phyloP scores from a whole-genome alignment of 495 filamentous ascomycete species.

The Hypoxylon fragiforme region DNA sequence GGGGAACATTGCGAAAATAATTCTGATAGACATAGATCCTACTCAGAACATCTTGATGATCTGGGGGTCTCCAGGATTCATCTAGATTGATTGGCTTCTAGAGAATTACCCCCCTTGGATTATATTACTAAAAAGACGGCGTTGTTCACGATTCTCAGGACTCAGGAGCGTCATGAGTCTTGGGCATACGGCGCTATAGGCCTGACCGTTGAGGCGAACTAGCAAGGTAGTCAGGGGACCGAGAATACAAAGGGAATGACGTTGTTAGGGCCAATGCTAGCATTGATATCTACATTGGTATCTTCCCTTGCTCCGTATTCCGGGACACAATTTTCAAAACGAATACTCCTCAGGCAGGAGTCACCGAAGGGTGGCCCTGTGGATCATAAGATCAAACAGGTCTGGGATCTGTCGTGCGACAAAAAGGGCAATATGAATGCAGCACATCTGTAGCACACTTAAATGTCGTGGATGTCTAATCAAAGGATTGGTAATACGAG shows the following conservation, averaged over 20 bases:
- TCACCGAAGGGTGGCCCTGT: neutral
- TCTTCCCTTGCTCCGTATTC: neutral
- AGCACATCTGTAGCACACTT: conserved; percentile 12
- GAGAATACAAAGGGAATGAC: conserved; percentile 18
- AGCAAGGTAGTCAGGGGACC: conserved; percentile 13
- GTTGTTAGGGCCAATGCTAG: conserved; percentile 8
- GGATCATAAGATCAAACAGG: conserved; percentile 4
- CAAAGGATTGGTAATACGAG: no score
- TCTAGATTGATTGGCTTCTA: conserved; percentile 6
- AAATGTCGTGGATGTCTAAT: no score
- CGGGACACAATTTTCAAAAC: neutral
- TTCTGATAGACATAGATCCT: conserved; percentile 6
- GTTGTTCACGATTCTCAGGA: conserved; percentile 22
- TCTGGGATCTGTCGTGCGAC: conserved; percentile 2
- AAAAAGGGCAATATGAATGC: conserved; percentile 1
- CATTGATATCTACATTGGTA: conserved; percentile 11
- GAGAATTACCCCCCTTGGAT: neutral
- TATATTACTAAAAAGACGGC: conserved; percentile 3
- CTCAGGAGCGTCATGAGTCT: conserved; percentile 3
- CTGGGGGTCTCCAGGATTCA: conserved; percentile 9
- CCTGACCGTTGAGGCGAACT: neutral
- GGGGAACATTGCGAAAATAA: conserved; percentile 15
- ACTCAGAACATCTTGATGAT: conserved; percentile 9
- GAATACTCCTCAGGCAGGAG: neutral
- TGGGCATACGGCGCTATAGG: no score